Evolutionary conservation across 305 asterid genomes (phyloP).

Genomic region (Rubia balearica): DNA sequence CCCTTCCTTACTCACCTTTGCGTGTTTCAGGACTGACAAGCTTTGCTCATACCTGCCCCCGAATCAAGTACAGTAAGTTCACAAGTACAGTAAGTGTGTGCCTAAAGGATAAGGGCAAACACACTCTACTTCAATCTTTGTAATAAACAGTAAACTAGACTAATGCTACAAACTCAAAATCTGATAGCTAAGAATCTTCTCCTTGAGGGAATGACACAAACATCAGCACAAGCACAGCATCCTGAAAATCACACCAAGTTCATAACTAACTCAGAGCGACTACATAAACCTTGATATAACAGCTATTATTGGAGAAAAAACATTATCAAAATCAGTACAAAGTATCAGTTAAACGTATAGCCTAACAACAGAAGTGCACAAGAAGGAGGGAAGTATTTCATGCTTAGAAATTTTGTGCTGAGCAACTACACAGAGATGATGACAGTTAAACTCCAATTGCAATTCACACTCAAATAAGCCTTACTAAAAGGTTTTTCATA

Average conservation of each 20-base stretch:
- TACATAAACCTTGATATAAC: not conserved
- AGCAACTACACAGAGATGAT: too few relatives aligned
- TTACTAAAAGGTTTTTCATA: not conserved
- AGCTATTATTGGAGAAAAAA: not conserved
- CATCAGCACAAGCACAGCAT: not conserved
- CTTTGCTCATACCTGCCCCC: slow-evolving; percentile 81
- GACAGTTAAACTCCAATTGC: not conserved
- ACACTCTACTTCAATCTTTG: not conserved
- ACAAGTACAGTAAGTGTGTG: not conserved
- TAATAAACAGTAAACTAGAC: not conserved
- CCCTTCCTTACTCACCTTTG: slow-evolving; percentile 71
- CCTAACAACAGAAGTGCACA: too few relatives aligned
- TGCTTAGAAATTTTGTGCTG: not conserved
- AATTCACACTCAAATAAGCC: not conserved
- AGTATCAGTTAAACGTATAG: too few relatives aligned
- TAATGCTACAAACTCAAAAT: not conserved
- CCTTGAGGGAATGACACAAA: not conserved
- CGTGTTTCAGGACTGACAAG: slow-evolving; percentile 81
- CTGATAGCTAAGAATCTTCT: not conserved
- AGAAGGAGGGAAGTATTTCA: too few relatives aligned
- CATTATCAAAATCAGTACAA: not conserved
- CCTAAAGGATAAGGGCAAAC: not conserved
- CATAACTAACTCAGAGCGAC: not conserved
- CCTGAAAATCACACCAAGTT: not conserved
- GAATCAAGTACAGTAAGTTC: slow-evolving; percentile 9